Conservation (phyloP, 176 grass and related monocot genomes). For the Melocanna baccifera region DNA sequence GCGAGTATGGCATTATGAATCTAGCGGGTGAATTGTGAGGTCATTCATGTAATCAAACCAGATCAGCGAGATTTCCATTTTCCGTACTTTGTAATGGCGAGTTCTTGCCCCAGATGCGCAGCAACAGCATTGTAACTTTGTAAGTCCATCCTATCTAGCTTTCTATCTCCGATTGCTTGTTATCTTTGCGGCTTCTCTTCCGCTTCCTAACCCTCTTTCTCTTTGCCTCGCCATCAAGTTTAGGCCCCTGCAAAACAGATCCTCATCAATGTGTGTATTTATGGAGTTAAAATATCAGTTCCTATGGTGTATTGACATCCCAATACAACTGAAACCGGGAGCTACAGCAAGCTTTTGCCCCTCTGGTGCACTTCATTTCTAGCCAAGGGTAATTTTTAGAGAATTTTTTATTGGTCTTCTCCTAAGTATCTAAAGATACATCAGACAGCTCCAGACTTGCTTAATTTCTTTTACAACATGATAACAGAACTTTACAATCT, state of each 20-base stretch:
- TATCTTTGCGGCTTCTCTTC: slow-evolving; percentile 43
- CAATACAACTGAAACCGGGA: not conserved
- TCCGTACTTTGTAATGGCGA: too few relatives aligned
- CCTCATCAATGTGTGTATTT: not conserved
- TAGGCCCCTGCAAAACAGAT: slow-evolving; percentile 28
- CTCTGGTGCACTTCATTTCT: not conserved
- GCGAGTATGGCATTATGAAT: too few relatives aligned
- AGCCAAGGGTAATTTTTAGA: not conserved
- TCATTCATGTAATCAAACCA: too few relatives aligned
- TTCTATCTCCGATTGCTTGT: slow-evolving; percentile 15
- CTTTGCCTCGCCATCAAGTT: slow-evolving; percentile 34
- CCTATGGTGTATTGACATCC: not conserved
- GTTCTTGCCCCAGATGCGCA: too few relatives aligned
- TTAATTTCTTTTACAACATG: slow-evolving; percentile 2
- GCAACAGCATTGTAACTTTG: too few relatives aligned
- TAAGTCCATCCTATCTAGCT: not conserved
- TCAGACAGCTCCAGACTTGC: not conserved
- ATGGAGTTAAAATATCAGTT: not conserved
- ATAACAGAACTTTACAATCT: not conserved
- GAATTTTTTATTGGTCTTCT: not conserved
- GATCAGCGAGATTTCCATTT: too few relatives aligned
- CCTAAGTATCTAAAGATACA: not conserved
- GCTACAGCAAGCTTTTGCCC: not conserved
- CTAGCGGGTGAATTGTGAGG: too few relatives aligned
- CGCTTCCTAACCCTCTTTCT: slow-evolving; percentile 66